Base-by-base conservation (phyloP, 805 yeast species). In the Yarrowia deformans region DNA sequence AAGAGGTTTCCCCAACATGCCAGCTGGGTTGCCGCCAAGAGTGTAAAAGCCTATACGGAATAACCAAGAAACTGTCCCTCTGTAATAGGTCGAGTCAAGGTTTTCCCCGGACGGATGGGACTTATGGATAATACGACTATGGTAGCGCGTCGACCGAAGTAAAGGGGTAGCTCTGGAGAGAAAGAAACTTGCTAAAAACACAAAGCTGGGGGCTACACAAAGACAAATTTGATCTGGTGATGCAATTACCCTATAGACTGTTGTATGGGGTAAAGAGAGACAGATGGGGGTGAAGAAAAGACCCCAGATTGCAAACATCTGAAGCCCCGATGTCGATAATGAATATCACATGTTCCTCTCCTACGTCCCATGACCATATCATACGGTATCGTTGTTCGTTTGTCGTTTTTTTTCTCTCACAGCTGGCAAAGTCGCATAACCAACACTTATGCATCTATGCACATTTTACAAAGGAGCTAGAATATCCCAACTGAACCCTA, bases 71-170 rank as follows among this genome's bases (percentile, higher is more conserved):
- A 42, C 23, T 23, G 23, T 40, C 23, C 19, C 60, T 39, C 45
- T 54, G 45, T 35, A 39, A 54, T 54, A 39, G 60, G 35, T 2
- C 39, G 8, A 10, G 19, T 5, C 48, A 40, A 56, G 48, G 48
- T 56, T 56, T 55, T 56, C 63, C 63, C 63, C 63, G 63, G 63
- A 56, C 63, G 39, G 63, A 56, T 56, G 63, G 61, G 46, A 54
- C 60, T 50, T 37, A 52, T 52, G 42, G 55, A 18, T 52, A 35
- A 35, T 48, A 34, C 42, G 58, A 52, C 58, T 52, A 32, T 49
- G 23, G 45, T 40, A 40, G 45, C 45, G 45, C 45, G 45, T 14
- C 2, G 1, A 3, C 14, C 10, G 40, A 9, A 14, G 52, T 13
- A 35, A 48, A 48, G 52, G 52, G 52, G 52, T 46, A 46, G 50